phyloP scores from a whole-genome alignment of 257 asterid species.

The Ligustrum vulgare region DNA sequence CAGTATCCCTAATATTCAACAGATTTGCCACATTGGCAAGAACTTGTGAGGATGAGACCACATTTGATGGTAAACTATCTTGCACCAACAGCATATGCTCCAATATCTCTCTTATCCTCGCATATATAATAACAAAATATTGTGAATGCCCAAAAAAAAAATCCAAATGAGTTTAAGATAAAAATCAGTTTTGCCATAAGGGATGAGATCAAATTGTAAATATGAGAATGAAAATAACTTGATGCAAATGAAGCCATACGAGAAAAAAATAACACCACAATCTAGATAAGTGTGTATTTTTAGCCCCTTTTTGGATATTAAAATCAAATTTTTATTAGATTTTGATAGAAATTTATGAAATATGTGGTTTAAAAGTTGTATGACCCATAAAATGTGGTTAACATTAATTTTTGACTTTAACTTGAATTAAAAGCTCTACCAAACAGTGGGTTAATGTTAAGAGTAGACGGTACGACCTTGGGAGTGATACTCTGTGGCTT shows the following conservation, averaged over 20 bases:
- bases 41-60: conserved; percentile 87
- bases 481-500: conserved; percentile 80
- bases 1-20: conserved; percentile 91
- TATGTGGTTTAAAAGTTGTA: too few relatives aligned
- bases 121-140: conserved; percentile 51
- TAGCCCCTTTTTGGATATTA: too few relatives aligned
- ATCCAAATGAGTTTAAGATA: background rate
- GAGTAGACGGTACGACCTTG: conserved; percentile 53
- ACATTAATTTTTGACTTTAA: too few relatives aligned
- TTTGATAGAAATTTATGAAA: too few relatives aligned
- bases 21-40: conserved; percentile 87
- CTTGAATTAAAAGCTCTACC: too few relatives aligned
- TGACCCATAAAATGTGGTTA: too few relatives aligned
- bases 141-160: conserved; percentile 10
- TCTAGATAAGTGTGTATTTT: background rate
- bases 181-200: background rate
- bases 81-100: conserved; percentile 95
- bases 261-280: background rate
- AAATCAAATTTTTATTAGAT: too few relatives aligned
- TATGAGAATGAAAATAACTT: background rate
- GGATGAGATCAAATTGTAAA: conserved; percentile 11
- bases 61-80: conserved; percentile 85
- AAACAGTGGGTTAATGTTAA: background rate
- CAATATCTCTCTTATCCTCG: conserved; percentile 85
- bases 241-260: conserved; percentile 18